Percentiles rank a stretch among this genome's conserved stretches.
Conservation (phyloP, 768 basidiomycete genomes). For the Gelatoporia subvermispora region DNA sequence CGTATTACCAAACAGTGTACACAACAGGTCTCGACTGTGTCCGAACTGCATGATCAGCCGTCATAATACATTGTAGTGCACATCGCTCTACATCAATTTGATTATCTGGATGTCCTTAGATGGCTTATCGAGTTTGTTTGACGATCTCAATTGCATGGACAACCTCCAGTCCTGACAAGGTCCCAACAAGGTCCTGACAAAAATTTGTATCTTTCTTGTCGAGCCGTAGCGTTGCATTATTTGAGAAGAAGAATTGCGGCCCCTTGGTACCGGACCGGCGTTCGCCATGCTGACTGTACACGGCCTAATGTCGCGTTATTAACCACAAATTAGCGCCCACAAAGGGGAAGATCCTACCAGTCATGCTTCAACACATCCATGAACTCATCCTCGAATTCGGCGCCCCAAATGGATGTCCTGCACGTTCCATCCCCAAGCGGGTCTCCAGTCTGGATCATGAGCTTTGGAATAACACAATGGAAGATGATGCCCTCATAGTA, state of each 20-base stretch:
- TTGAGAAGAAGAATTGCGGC: slow-evolving; percentile 98
- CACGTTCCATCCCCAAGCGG: slow-evolving; percentile 94
- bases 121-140: slow-evolving; percentile 83
- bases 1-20: too few species aligned
- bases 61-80: background rate
- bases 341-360: slow-evolving; percentile 45
- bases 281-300: slow-evolving; percentile 97
- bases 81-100: slow-evolving; percentile 70
- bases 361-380: slow-evolving; percentile 86
- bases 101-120: slow-evolving; percentile 92
- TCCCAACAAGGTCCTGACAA: slow-evolving; percentile 83
- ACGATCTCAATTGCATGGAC: slow-evolving; percentile 90
- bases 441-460: slow-evolving; percentile 97
- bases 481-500: slow-evolving; percentile 94
- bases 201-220: slow-evolving; percentile 91
- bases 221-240: slow-evolving; percentile 89
- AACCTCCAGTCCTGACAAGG: slow-evolving; percentile 87
- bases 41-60: too few species aligned
- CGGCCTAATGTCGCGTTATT: slow-evolving; percentile 48
- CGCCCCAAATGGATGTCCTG: slow-evolving; percentile 85
- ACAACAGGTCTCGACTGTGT: too few species aligned
- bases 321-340: background rate
- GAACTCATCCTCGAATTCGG: slow-evolving; percentile 92
- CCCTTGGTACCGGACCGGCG: slow-evolving; percentile 86
- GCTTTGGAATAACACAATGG: slow-evolving; percentile 97